Conservation (phyloP, 257 asterid genomes). For the Nicotiana undulata region DNA sequence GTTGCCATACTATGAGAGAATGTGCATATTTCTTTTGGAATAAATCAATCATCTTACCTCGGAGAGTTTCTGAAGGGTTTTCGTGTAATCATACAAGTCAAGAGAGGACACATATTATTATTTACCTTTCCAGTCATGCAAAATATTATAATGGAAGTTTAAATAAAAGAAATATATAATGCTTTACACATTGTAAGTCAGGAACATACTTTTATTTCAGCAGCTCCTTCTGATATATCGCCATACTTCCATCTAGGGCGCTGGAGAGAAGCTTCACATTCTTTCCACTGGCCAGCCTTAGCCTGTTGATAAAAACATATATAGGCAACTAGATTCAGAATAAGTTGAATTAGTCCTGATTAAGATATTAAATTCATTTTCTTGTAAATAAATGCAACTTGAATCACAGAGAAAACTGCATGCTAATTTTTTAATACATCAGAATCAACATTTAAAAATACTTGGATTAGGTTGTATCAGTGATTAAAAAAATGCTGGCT, state of each 20-base stretch:
- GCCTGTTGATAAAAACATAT: slow-evolving; percentile 45
- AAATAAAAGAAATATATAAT: neutral
- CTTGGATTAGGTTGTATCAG: neutral
- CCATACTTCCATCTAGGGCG: slow-evolving; percentile 53
- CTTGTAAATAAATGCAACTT: too few species aligned
- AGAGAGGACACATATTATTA: neutral
- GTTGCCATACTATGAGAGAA: slow-evolving; percentile 49
- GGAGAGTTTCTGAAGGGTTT: slow-evolving; percentile 37
- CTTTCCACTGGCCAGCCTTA: slow-evolving; percentile 53
- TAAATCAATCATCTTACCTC: slow-evolving; percentile 52
- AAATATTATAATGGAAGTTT: neutral
- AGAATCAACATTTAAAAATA: neutral
- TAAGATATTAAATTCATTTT: neutral
- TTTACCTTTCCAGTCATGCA: neutral
- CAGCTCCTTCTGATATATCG: slow-evolving; percentile 51
- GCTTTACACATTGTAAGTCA: neutral
- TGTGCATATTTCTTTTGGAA: slow-evolving; percentile 73
- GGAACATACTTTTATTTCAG: slow-evolving; percentile 54
- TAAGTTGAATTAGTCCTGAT: neutral
- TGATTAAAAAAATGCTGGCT: too few species aligned
- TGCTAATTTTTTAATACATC: neutral
- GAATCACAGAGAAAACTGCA: neutral
- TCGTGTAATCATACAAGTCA: slow-evolving; percentile 53
- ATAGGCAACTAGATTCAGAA: neutral
- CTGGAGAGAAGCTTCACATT: slow-evolving; percentile 53